A percentile compares a stretch with the other conserved stretches of the same genome.
These are phyloP conservation scores for Elsinoe necatrix DNA, from an alignment of 2,329 filamentous ascomycete genomes.

Conservation along the genomic window DNA sequence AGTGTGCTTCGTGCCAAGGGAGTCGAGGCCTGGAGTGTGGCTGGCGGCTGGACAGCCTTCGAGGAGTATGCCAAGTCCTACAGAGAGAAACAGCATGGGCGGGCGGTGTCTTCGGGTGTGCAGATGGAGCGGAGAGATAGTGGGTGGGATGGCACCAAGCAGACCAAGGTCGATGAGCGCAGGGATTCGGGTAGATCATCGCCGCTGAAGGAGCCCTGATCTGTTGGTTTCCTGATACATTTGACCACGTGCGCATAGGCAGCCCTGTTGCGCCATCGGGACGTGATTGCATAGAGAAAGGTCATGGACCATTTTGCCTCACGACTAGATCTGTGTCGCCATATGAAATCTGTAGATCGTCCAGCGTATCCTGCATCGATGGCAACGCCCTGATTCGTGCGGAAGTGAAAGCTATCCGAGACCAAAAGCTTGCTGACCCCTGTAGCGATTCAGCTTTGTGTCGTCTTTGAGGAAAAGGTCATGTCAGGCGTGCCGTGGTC, in stretches of 20 bases:
- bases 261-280: not conserved
- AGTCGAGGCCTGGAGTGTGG: constrained; percentile 5
- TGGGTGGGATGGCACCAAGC: not conserved
- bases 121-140: constrained; percentile 8
- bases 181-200: constrained; percentile 8
- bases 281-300: not conserved
- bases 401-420: not conserved
- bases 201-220: not conserved
- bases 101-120: not conserved
- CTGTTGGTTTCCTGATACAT: not conserved
- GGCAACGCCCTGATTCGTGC: constrained; percentile 7
- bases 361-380: not conserved
- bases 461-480: not conserved
- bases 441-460: not conserved
- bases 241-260: constrained; percentile 3
- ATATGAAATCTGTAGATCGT: no score
- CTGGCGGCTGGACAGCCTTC: constrained; percentile 4
- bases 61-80: constrained; percentile 11
- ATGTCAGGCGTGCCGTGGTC: not conserved
- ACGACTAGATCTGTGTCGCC: not conserved
- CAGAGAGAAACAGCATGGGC: not conserved
- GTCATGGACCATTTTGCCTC: not conserved
- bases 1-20: constrained; percentile 47
- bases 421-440: not conserved
- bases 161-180: not conserved